A percentile compares a stretch with the other conserved stretches of the same genome.
Conservation (phyloP, 257 asterid species). For the Fraxinus americana region DNA sequence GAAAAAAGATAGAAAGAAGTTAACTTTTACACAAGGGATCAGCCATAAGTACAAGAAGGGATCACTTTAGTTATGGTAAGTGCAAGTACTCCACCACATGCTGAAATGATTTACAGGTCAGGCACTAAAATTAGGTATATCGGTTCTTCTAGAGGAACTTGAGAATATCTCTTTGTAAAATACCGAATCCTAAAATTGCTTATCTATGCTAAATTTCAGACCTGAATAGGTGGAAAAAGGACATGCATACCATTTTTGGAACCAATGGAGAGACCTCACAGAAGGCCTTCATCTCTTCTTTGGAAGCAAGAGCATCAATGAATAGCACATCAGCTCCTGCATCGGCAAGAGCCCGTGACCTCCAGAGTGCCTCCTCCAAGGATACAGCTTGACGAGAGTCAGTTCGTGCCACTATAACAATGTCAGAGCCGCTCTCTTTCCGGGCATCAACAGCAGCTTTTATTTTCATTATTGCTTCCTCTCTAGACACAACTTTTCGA, state of each 20-base stretch:
- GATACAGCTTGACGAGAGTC: slow-evolving; percentile 97
- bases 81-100: not conserved
- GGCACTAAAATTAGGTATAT: slow-evolving; percentile 2
- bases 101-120: slow-evolving; percentile 3
- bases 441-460: slow-evolving; percentile 96
- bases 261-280: slow-evolving; percentile 72
- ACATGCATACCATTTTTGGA: slow-evolving; percentile 78
- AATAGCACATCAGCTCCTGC: slow-evolving; percentile 97
- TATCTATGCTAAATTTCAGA: not conserved
- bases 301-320: slow-evolving; percentile 90
- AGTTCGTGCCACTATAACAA: slow-evolving; percentile 91
- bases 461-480: slow-evolving; percentile 80
- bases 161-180: not conserved
- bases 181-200: not conserved
- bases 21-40: not conserved
- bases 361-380: slow-evolving; percentile 84
- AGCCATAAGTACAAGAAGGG: not conserved
- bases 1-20: slow-evolving; percentile 6
- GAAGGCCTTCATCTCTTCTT: slow-evolving; percentile 87
- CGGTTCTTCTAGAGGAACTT: not conserved
- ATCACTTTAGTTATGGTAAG: not conserved
- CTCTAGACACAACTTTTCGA: slow-evolving; percentile 83
- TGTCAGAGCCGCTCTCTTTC: slow-evolving; percentile 84
- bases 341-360: slow-evolving; percentile 80
- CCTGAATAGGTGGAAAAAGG: slow-evolving; percentile 3